Percentiles rank a stretch among this genome's conserved stretches.
Evolutionary conservation across 2,329 filamentous ascomycete species (phyloP).

Genomic region (Penicillium janthinellum): DNA sequence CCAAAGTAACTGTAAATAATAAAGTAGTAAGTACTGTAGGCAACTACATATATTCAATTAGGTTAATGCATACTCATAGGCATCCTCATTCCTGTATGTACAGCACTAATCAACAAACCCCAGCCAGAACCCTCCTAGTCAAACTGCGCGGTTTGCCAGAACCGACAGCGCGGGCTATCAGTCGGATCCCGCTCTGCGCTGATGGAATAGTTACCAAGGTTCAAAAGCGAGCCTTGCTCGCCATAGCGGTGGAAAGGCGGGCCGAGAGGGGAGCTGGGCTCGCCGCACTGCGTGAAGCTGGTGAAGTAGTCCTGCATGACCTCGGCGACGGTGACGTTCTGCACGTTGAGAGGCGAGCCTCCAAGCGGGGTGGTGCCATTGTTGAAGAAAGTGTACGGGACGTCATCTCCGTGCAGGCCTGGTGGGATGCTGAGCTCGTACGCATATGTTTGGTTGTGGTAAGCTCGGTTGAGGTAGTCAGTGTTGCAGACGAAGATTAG

Average conservation of each 20-base stretch:
- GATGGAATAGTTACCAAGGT: constrained; percentile 48
- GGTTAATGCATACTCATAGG: background rate
- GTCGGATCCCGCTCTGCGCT: constrained; percentile 48
- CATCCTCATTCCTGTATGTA: background rate
- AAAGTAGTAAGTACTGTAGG: background rate
- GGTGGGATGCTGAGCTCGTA: constrained; percentile 59
- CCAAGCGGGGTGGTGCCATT: constrained; percentile 36
- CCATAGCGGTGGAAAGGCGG: constrained; percentile 53
- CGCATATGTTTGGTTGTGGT: constrained; percentile 52
- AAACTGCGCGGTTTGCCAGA: constrained; percentile 56
- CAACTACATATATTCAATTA: background rate
- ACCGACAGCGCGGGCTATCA: constrained; percentile 53
- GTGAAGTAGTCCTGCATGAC: constrained; percentile 43
- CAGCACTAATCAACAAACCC: background rate
- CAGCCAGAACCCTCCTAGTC: constrained; percentile 2
- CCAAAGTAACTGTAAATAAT: background rate
- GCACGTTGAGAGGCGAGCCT: constrained; percentile 33
- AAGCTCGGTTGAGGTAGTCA: constrained; percentile 55
- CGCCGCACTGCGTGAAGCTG: constrained; percentile 39
- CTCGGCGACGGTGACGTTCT: constrained; percentile 35
- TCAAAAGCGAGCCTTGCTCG: constrained; percentile 45
- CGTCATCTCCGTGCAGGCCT: constrained; percentile 56
- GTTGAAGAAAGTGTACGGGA: constrained; percentile 56
- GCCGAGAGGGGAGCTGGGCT: constrained; percentile 37
- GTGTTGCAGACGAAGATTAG: constrained; percentile 55